phyloP scores from a whole-genome alignment of 768 basidiomycete species.

The Boletus reticuloceps region DNA sequence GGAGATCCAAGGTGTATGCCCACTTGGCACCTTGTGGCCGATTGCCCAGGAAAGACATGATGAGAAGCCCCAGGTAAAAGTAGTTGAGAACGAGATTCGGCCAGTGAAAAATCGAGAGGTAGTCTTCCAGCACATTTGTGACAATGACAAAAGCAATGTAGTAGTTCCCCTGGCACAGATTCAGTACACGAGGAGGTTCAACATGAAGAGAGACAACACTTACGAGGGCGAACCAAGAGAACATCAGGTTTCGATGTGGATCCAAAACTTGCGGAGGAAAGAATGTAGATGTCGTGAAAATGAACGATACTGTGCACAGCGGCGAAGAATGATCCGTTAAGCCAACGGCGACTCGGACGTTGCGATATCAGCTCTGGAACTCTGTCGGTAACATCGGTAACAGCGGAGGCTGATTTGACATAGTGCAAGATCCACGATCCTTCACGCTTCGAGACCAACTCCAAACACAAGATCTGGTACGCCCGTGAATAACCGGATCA shows the following conservation, averaged over 20 bases:
- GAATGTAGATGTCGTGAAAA: conserved; percentile 40
- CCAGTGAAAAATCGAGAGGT: conserved; percentile 58
- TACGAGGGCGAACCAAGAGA: conserved; percentile 68
- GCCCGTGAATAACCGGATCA: conserved; percentile 1
- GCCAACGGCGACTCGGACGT: conserved; percentile 48
- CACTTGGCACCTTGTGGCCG: conserved; percentile 87
- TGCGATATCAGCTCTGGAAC: conserved; percentile 96
- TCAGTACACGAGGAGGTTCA: no score
- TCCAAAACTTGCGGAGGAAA: conserved; percentile 73
- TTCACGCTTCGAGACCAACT: conserved; percentile 54
- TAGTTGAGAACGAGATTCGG: conserved; percentile 81
- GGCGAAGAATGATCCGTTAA: conserved; percentile 68
- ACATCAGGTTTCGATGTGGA: no score
- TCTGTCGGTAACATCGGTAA: conserved; percentile 82
- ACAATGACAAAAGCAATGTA: conserved; percentile 87
- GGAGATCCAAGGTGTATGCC: conserved; percentile 79
- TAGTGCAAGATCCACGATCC: conserved; percentile 92
- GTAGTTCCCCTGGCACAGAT: conserved; percentile 65
- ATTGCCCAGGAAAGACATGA: conserved; percentile 91
- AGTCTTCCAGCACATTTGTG: conserved; percentile 63
- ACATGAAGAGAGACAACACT: conserved; percentile 18
- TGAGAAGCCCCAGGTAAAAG: conserved; percentile 81
- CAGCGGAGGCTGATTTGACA: conserved; percentile 89
- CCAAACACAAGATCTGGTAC: conserved; percentile 70
- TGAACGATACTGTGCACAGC: conserved; percentile 75